A percentile compares a stretch with the other conserved stretches of the same genome.
Evolutionary conservation across 208 protist species (phyloP).

Genomic region (Acanthamoeba healyi): DNA sequence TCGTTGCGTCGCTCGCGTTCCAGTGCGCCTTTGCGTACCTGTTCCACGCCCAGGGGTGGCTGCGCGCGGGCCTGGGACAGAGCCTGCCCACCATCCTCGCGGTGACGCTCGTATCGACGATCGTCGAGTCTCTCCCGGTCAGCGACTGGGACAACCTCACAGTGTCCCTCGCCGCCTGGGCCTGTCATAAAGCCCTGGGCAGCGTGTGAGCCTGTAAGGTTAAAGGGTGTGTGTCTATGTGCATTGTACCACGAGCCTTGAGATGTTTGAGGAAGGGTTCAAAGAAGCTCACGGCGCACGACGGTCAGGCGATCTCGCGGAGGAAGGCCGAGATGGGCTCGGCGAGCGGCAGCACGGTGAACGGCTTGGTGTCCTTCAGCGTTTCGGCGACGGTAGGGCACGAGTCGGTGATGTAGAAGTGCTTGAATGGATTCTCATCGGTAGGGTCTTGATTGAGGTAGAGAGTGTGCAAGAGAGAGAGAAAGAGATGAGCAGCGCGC

Average conservation of each 20-base stretch:
- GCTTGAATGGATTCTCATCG: conserved; percentile 10
- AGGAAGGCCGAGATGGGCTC: conserved; percentile 30
- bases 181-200: not conserved
- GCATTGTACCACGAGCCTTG: too few relatives aligned
- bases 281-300: too few relatives aligned
- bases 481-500: too few relatives aligned
- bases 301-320: conserved; percentile 31
- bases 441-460: not conserved
- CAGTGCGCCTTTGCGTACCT: conserved; percentile 19
- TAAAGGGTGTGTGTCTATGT: not conserved
- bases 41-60: conserved; percentile 2
- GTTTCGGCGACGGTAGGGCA: conserved; percentile 21
- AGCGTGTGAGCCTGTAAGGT: not conserved
- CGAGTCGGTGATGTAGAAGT: conserved; percentile 82
- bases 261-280: too few relatives aligned
- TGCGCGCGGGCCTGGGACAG: not conserved
- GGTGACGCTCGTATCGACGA: not conserved
- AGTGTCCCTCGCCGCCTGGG: not conserved
- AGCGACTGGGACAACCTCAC: conserved; percentile 56
- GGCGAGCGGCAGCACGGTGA: conserved; percentile 75
- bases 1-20: not conserved
- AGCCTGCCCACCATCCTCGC: conserved; percentile 4
- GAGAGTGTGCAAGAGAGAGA: not conserved
- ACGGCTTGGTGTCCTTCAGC: conserved; percentile 61
- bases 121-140: conserved; percentile 33